Evolutionary conservation across 305 asterid species (phyloP).

Genomic region (Ilex paraguariensis): DNA sequence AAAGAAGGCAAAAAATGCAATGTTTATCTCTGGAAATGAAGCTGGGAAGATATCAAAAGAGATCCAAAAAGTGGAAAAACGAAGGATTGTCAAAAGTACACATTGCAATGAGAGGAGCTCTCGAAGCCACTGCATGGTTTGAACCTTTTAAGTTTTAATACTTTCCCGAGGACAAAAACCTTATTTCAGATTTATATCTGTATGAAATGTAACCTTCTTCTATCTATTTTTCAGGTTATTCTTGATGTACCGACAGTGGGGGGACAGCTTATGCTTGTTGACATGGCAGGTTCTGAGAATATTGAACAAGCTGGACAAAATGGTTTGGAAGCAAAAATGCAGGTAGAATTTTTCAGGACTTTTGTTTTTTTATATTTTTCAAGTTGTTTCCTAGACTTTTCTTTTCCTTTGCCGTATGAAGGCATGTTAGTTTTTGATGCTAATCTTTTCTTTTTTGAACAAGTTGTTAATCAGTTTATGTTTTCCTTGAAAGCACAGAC

Average conservation of each 20-base stretch:
- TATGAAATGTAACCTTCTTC: neutral
- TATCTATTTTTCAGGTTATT: constrained; percentile 47
- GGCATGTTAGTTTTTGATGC: neutral
- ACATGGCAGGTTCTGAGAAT: constrained; percentile 98
- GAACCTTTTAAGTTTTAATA: constrained; percentile 6
- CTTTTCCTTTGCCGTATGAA: neutral
- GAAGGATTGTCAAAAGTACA: constrained; percentile 86
- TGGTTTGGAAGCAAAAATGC: constrained; percentile 92
- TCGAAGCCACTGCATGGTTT: constrained; percentile 97
- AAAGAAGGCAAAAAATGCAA: constrained; percentile 88
- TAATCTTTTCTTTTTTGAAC: too few relatives aligned
- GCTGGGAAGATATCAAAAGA: constrained; percentile 89
- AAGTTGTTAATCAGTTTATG: neutral
- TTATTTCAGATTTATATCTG: neutral
- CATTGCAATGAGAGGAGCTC: constrained; percentile 94
- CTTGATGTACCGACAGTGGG: constrained; percentile 97
- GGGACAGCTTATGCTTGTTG: constrained; percentile 90
- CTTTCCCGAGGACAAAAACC: neutral
- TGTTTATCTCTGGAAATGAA: constrained; percentile 78
- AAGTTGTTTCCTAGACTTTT: too few relatives aligned
- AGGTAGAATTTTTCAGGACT: constrained; percentile 31
- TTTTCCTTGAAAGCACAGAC: constrained; percentile 47
- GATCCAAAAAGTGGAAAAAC: constrained; percentile 92
- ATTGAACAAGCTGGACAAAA: constrained; percentile 95
- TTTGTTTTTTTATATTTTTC: neutral